phyloP scores from a whole-genome alignment of 2,329 filamentous ascomycete genomes.

The Ilyonectria robusta region DNA sequence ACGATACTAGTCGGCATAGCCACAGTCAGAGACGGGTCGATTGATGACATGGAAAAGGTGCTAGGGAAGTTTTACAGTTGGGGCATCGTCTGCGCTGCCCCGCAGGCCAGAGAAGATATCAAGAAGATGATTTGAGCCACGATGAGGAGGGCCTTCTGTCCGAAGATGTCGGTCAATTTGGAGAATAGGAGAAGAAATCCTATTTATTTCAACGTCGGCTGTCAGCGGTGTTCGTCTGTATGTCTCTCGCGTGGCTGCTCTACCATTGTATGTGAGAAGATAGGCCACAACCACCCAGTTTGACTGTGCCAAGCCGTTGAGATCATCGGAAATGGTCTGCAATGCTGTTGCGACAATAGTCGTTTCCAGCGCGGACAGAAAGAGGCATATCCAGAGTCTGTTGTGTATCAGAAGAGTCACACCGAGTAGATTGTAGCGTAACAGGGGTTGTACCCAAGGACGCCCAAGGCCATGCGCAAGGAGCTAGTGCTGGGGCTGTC shows the following conservation, averaged over 20 bases:
- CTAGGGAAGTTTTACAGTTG: slow-evolving; percentile 2
- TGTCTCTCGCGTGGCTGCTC: background rate
- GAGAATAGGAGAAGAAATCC: slow-evolving; percentile 21
- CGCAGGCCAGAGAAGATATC: slow-evolving; percentile 16
- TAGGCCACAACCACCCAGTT: slow-evolving; percentile 17
- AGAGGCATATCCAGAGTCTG: slow-evolving; percentile 15
- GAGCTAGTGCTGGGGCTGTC: background rate
- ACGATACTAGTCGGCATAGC: slow-evolving; percentile 1
- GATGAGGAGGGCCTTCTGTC: slow-evolving; percentile 10
- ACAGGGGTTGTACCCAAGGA: background rate
- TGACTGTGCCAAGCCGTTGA: slow-evolving; percentile 6
- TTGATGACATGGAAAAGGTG: background rate
- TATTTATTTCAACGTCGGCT: too few relatives aligned
- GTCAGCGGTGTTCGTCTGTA: background rate
- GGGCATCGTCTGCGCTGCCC: slow-evolving; percentile 18
- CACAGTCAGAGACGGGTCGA: background rate
- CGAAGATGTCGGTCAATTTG: slow-evolving; percentile 20
- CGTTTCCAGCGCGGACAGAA: slow-evolving; percentile 14
- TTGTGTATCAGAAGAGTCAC: background rate
- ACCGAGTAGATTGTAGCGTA: background rate
- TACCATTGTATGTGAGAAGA: slow-evolving; percentile 15
- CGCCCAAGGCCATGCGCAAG: background rate
- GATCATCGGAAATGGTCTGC: slow-evolving; percentile 17
- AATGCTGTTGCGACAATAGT: slow-evolving; percentile 23
- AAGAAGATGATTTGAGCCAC: slow-evolving; percentile 11